Evolutionary conservation across 1,139 yeast species (phyloP).

Genomic region (Yarrowia galli): DNA sequence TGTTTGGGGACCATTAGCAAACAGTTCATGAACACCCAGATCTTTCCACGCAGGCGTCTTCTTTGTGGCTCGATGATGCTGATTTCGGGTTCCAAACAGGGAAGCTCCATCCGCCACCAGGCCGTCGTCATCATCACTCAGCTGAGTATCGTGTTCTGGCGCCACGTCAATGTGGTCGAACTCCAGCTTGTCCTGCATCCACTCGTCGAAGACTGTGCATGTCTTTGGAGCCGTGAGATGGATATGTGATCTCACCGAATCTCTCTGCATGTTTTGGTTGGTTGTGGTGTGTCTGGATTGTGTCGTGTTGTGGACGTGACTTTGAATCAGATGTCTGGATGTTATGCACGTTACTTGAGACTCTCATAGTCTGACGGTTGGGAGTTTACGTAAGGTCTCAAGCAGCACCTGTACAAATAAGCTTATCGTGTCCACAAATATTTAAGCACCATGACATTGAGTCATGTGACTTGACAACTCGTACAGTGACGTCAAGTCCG

Average conservation of each 20-base stretch:
- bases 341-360: slow-evolving; percentile 8
- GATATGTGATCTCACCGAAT: slow-evolving; percentile 51
- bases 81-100: slow-evolving; percentile 44
- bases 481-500: too few species aligned
- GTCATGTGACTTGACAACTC: slow-evolving; percentile 24
- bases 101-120: slow-evolving; percentile 48
- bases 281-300: not conserved
- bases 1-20: slow-evolving; percentile 4
- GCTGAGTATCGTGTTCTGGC: slow-evolving; percentile 49
- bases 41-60: slow-evolving; percentile 25
- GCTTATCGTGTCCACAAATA: slow-evolving; percentile 7
- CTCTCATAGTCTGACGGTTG: not conserved
- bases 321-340: not conserved
- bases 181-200: slow-evolving; percentile 50
- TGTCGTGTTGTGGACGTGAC: slow-evolving; percentile 1
- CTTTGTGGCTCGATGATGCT: slow-evolving; percentile 26
- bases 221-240: slow-evolving; percentile 49
- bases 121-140: slow-evolving; percentile 52
- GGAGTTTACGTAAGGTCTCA: slow-evolving; percentile 19
- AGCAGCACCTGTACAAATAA: not conserved
- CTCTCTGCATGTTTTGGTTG: slow-evolving; percentile 44
- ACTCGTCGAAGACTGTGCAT: slow-evolving; percentile 49
- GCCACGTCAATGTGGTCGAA: slow-evolving; percentile 50
- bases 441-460: not conserved
- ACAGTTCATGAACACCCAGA: slow-evolving; percentile 26